Evolutionary conservation across 2,329 filamentous ascomycete genomes (phyloP).

Genomic region (Rutstroemia sp.): DNA sequence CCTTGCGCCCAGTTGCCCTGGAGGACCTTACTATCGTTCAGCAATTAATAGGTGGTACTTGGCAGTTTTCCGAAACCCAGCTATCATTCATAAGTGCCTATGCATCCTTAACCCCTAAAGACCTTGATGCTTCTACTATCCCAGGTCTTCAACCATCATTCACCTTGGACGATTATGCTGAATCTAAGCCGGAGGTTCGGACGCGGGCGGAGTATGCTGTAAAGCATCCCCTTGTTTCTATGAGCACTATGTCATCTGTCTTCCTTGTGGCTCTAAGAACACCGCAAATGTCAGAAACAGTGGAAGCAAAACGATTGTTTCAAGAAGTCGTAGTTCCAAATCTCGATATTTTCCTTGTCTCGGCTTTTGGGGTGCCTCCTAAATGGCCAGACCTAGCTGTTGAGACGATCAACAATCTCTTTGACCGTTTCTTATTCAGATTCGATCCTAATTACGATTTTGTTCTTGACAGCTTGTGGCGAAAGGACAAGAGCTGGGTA

Average conservation of each 20-base stretch:
- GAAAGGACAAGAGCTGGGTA: slow-evolving; percentile 83
- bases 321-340: slow-evolving; percentile 64
- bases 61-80: slow-evolving; percentile 81
- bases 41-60: slow-evolving; percentile 79
- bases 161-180: slow-evolving; percentile 54
- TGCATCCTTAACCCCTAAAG: slow-evolving; percentile 63
- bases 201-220: slow-evolving; percentile 58
- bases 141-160: slow-evolving; percentile 76
- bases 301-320: slow-evolving; percentile 58
- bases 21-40: slow-evolving; percentile 70
- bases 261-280: slow-evolving; percentile 58
- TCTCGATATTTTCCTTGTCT: slow-evolving; percentile 71
- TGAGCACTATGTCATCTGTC: slow-evolving; percentile 69
- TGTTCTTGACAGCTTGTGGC: slow-evolving; percentile 86
- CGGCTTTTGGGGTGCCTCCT: slow-evolving; percentile 68
- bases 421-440: slow-evolving; percentile 77
- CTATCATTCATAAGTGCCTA: slow-evolving; percentile 91
- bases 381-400: slow-evolving; percentile 70
- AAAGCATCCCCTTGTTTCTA: slow-evolving; percentile 80
- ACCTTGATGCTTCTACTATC: slow-evolving; percentile 78
- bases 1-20: slow-evolving; percentile 67
- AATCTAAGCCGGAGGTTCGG: slow-evolving; percentile 51
- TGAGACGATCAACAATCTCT: slow-evolving; percentile 68
- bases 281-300: slow-evolving; percentile 51
- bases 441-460: slow-evolving; percentile 74